These are phyloP conservation scores for Daldinia decipiens DNA, from an alignment of 495 filamentous ascomycete genomes.

Conservation along the genomic window DNA sequence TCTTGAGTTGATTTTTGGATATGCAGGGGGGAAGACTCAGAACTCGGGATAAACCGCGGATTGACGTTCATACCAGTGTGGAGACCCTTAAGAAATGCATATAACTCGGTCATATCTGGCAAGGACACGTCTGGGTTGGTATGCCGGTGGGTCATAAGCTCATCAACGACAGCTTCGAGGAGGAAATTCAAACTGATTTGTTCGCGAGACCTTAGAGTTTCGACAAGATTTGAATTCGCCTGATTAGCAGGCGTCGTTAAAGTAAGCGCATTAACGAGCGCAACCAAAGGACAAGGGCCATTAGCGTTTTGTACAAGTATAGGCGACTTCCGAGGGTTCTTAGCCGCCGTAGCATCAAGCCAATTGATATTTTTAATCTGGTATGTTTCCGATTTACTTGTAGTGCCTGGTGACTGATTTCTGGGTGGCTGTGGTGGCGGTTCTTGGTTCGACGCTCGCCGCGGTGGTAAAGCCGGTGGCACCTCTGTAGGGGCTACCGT, in stretches of 20 bases:
- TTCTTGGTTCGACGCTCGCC: slow-evolving; percentile 45
- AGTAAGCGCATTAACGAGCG: slow-evolving; percentile 90
- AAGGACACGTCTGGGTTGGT: slow-evolving; percentile 59
- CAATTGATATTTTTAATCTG: slow-evolving; percentile 60
- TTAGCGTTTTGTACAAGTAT: slow-evolving; percentile 93
- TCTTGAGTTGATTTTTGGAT: slow-evolving; percentile 57
- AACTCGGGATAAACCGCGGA: slow-evolving; percentile 75
- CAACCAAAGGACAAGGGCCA: slow-evolving; percentile 91
- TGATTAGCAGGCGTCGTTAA: slow-evolving; percentile 74
- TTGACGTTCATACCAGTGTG: slow-evolving; percentile 99
- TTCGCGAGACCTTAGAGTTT: slow-evolving; percentile 79
- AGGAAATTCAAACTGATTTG: slow-evolving; percentile 87
- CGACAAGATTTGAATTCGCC: slow-evolving; percentile 73
- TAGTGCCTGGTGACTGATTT: slow-evolving; percentile 41
- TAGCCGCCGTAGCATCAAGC: slow-evolving; percentile 52
- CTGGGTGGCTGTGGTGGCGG: slow-evolving; percentile 51
- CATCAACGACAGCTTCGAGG: slow-evolving; percentile 88
- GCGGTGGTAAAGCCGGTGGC: slow-evolving; percentile 53
- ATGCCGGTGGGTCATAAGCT: slow-evolving; percentile 75
- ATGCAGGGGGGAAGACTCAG: slow-evolving; percentile 55
- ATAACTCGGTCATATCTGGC: slow-evolving; percentile 88
- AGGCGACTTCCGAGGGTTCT: slow-evolving; percentile 66
- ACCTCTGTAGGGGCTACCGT: slow-evolving; percentile 16
- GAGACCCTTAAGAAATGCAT: slow-evolving; percentile 84
- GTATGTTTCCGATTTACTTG: slow-evolving; percentile 57